Percentiles rank a stretch among this genome's conserved stretches.
Evolutionary conservation across 257 asterid genomes (phyloP).

Genomic region (Petunia axillaris): DNA sequence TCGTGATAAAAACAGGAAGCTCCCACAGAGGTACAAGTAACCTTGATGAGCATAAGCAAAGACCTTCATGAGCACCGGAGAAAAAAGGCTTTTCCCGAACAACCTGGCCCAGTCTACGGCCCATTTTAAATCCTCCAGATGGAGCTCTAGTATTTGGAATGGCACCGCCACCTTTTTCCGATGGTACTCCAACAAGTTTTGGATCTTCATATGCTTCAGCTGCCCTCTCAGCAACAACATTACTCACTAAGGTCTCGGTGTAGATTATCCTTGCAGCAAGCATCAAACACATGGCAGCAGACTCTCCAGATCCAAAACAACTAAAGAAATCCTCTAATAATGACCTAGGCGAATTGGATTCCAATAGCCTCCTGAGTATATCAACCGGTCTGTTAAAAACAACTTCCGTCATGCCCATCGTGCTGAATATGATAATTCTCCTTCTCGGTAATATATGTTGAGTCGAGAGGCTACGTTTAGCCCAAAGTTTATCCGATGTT

Average conservation of each 20-base stretch:
- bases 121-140: conserved; percentile 71
- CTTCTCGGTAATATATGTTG: conserved; percentile 93
- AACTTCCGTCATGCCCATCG: conserved; percentile 98
- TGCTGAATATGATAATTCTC: conserved; percentile 82
- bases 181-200: conserved; percentile 93
- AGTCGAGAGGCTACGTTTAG: conserved; percentile 88
- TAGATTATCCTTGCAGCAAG: conserved; percentile 76
- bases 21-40: conserved; percentile 92
- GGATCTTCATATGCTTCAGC: conserved; percentile 99
- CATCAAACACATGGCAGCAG: conserved; percentile 94
- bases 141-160: conserved; percentile 80
- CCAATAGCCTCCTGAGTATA: conserved; percentile 76
- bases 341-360: conserved; percentile 82
- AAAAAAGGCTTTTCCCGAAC: conserved; percentile 97
- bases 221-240: conserved; percentile 85
- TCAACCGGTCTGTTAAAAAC: conserved; percentile 93
- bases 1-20: conserved; percentile 82
- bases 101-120: conserved; percentile 88
- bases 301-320: conserved; percentile 93
- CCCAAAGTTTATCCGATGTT: conserved; percentile 75
- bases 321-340: conserved; percentile 84
- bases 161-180: conserved; percentile 88
- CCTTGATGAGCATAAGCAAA: conserved; percentile 89
- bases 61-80: conserved; percentile 95
- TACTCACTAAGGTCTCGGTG: conserved; percentile 68